A percentile compares a stretch with the other conserved stretches of the same genome.
Evolutionary conservation across 768 basidiomycete genomes (phyloP).

Genomic region (Lactarius indigo): DNA sequence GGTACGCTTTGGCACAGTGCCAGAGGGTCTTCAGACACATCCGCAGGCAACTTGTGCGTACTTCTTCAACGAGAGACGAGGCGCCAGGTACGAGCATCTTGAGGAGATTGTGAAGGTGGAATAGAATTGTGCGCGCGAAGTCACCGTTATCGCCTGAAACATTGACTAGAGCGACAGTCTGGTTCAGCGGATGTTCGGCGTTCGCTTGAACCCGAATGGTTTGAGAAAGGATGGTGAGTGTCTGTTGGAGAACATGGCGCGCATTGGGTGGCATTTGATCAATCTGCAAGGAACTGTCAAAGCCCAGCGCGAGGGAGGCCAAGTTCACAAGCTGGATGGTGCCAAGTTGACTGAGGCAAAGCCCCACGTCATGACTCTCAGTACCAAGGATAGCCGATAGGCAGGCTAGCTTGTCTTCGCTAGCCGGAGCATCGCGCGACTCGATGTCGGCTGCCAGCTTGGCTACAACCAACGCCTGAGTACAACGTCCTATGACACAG

Average conservation of each 20-base stretch:
- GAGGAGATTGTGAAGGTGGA: not conserved
- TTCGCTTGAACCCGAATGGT: not conserved
- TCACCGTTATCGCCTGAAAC: not conserved
- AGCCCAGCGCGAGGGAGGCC: not conserved
- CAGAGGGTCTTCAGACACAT: not conserved
- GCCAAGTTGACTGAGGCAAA: not conserved
- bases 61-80: not conserved
- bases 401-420: not conserved
- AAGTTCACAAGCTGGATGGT: not conserved
- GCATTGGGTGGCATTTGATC: not conserved
- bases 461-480: too few species aligned
- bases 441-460: too few species aligned
- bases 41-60: not conserved
- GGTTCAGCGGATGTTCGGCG: not conserved
- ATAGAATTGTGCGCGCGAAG: fast-evolving
- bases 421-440: not conserved
- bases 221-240: not conserved
- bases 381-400: not conserved
- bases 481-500: too few species aligned
- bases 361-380: not conserved
- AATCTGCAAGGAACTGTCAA: not conserved
- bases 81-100: not conserved
- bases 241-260: not conserved
- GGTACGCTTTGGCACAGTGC: not conserved
- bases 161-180: not conserved